phyloP scores from a whole-genome alignment of 2,329 filamentous ascomycete species.

The Alternaria alternata region DNA sequence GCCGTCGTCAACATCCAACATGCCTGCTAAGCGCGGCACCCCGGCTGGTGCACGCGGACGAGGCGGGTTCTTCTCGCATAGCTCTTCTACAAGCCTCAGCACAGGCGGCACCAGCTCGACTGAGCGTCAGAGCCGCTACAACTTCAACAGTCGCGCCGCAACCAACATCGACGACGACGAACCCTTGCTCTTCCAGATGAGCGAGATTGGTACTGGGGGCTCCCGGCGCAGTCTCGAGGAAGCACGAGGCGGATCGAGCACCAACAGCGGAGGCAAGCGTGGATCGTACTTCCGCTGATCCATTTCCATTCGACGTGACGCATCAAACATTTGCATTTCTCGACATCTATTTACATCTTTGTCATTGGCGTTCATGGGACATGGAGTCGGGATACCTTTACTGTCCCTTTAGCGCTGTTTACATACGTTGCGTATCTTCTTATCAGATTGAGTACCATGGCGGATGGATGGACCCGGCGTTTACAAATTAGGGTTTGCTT shows the following conservation, averaged over 20 bases:
- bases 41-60: constrained; percentile 38
- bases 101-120: constrained; percentile 47
- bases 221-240: constrained; percentile 51
- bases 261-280: constrained; percentile 37
- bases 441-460: constrained; percentile 18
- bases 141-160: constrained; percentile 53
- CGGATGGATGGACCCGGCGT: constrained; percentile 16
- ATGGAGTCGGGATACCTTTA: background rate
- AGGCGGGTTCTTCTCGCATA: constrained; percentile 42
- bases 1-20: constrained; percentile 40
- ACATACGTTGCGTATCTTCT: background rate
- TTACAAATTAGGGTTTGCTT: background rate
- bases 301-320: background rate
- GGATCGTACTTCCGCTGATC: constrained; percentile 29
- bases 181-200: constrained; percentile 75
- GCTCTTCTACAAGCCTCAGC: constrained; percentile 42
- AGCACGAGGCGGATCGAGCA: constrained; percentile 40
- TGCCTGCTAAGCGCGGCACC: constrained; percentile 38
- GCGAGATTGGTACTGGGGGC: constrained; percentile 65
- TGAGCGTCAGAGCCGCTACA: constrained; percentile 52
- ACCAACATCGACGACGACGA: constrained; percentile 68
- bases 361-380: background rate
- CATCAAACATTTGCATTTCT: constrained; percentile 4
- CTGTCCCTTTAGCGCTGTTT: background rate
- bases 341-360: constrained; percentile 1